Evolutionary conservation across 106 monocot genomes (phyloP), one percentile per base, ranked within the genome.

Genomic region (Dendrobium catenatum): DNA sequence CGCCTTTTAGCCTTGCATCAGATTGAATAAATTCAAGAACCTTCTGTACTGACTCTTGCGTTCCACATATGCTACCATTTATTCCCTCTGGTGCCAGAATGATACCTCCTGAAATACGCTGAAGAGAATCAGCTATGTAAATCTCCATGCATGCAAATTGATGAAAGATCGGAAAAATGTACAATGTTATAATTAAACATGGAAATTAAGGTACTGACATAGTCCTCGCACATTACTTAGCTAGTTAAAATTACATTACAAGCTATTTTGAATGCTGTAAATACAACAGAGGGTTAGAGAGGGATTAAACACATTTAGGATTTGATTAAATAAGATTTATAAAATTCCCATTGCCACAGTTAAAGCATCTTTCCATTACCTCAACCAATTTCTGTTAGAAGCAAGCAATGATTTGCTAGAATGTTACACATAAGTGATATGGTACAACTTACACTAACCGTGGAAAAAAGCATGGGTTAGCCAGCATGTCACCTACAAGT

Each of bases 51-150:
- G 98, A 91, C 55, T 89, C 91, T 68, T 66, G 85, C 51, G 88
- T 87, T 68, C 98, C 98, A 82, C 98, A 98, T 75, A 98, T 89
- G 80, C 95, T 98, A 29, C 98, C 98, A 85, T 98, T 98, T 58
- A 98, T 95, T 47, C 98, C 98, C 82, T 98, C 98, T 33, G 98
- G 91, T 80, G 98, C 98, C 74, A 98, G 92, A 78, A 98, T 98
- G 55, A 98, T 91, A 49, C 98, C 98, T 76, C 98, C 98, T 95
- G 98, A 98, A 88, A 98, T 86, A 85, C 86, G 91, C 98, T 98
- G 95, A 86, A 78, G 33, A 89, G 58, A 59, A 96, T 96, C 89
- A 93, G 89, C 42, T 67, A 80, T 64, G 86, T 89, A 81, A 93
- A 54, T 59, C 0, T 46, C 42, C 42, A 40, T 73, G 5, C 22